A percentile compares a stretch with the other conserved stretches of the same genome.
Conservation (phyloP, 495 filamentous ascomycete species). For the Geoglossum glabrum region DNA sequence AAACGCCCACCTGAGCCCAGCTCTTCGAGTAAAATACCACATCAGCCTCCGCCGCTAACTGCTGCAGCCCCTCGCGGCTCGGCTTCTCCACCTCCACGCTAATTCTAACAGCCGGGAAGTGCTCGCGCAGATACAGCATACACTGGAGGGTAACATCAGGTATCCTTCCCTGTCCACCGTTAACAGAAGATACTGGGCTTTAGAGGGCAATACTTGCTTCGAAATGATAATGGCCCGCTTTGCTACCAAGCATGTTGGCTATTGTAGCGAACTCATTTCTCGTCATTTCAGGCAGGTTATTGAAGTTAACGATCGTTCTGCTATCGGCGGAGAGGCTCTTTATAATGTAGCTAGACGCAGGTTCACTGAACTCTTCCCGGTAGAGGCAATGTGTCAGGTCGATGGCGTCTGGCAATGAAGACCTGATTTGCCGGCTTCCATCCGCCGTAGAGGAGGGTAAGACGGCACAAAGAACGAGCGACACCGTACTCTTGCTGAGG, state of each 20-base stretch:
- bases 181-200: no score
- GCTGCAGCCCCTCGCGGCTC: constrained; percentile 33
- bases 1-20: constrained; percentile 42
- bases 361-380: constrained; percentile 30
- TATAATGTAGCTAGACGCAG: constrained; percentile 53
- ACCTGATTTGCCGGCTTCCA: constrained; percentile 20
- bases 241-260: constrained; percentile 14
- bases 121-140: constrained; percentile 32
- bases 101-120: constrained; percentile 26
- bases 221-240: constrained; percentile 49
- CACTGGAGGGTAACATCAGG: constrained; percentile 41
- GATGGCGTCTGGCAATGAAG: constrained; percentile 23
- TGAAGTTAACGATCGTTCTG: constrained; percentile 51
- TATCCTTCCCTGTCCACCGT: constrained; percentile 42
- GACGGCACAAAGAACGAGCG: constrained; percentile 23
- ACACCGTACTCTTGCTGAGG: constrained; percentile 4
- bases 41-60: constrained; percentile 41
- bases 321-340: constrained; percentile 36
- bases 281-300: constrained; percentile 45
- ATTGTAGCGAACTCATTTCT: constrained; percentile 29
- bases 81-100: constrained; percentile 60
- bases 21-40: constrained; percentile 49
- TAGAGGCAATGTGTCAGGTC: constrained; percentile 36
- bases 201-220: constrained; percentile 28
- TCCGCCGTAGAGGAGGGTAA: constrained; percentile 23